These are phyloP conservation scores for Macaranga tanarius DNA, from an alignment of 441 rosid species.

Conservation along the genomic window DNA sequence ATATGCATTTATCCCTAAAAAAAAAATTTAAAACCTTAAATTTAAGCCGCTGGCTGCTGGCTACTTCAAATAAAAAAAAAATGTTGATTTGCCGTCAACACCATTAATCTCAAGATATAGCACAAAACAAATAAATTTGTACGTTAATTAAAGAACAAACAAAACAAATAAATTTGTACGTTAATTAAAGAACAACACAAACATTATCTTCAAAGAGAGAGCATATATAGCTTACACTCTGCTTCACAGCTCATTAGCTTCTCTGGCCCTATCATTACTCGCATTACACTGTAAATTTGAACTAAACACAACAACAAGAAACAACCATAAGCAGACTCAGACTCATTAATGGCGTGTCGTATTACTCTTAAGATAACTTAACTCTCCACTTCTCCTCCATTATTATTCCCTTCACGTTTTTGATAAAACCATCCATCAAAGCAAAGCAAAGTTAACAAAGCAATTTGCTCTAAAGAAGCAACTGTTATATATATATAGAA, in stretches of 20 bases:
- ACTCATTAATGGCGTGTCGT: slow-evolving; percentile 23
- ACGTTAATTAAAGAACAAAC: neutral
- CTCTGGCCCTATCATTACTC: neutral
- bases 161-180: neutral
- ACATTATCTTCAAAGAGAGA: neutral
- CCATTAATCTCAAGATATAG: neutral
- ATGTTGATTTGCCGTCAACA: too few species aligned
- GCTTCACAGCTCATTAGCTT: neutral
- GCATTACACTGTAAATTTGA: neutral
- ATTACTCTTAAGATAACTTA: slow-evolving; percentile 4
- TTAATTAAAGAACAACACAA: neutral
- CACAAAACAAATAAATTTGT: neutral
- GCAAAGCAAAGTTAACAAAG: neutral
- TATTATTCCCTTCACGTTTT: slow-evolving; percentile 16
- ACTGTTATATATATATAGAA: neutral
- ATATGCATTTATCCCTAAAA: too few species aligned
- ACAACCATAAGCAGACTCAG: neutral
- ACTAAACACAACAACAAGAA: neutral
- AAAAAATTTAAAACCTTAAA: too few species aligned
- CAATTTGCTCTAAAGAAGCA: slow-evolving; percentile 14
- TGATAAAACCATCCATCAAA: neutral
- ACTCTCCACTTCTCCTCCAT: neutral
- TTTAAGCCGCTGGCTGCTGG: too few species aligned
- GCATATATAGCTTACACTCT: neutral
- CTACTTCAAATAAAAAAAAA: too few species aligned